Evolutionary conservation across 2,329 filamentous ascomycete species (phyloP).

Genomic region (Beauveria brongniartii): DNA sequence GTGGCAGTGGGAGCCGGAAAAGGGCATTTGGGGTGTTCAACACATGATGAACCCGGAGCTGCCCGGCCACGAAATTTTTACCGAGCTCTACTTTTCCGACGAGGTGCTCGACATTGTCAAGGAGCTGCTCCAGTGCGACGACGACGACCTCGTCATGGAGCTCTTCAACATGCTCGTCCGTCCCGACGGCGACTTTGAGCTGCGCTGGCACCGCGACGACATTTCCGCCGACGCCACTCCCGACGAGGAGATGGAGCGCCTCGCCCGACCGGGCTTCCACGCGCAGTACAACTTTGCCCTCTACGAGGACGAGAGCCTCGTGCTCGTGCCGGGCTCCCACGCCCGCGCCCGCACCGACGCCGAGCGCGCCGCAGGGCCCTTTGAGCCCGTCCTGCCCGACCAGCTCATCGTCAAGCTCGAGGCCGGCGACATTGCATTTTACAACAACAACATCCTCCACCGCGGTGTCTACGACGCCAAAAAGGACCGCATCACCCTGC

Average conservation of each 20-base stretch:
- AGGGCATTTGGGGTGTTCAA: conserved; percentile 85
- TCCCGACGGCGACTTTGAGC: conserved; percentile 61
- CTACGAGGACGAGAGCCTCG: conserved; percentile 62
- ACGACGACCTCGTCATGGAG: conserved; percentile 72
- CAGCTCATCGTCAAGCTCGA: conserved; percentile 59
- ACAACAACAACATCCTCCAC: conserved; percentile 84
- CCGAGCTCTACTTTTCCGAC: conserved; percentile 62
- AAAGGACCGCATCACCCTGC: conserved; percentile 60
- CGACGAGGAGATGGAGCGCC: conserved; percentile 57
- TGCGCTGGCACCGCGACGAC: conserved; percentile 83
- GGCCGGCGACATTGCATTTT: conserved; percentile 76
- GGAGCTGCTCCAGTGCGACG: conserved; percentile 48
- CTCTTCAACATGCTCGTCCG: conserved; percentile 79
- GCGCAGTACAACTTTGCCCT: conserved; percentile 85
- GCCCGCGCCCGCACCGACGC: conserved; percentile 57
- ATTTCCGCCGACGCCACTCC: conserved; percentile 57
- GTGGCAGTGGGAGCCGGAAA: conserved; percentile 53
- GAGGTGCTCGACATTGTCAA: conserved; percentile 55
- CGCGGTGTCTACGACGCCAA: conserved; percentile 54
- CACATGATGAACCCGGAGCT: conserved; percentile 71
- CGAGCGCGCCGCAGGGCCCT: conserved; percentile 62
- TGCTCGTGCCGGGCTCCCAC: conserved; percentile 75
- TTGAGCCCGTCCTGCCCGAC: conserved; percentile 50
- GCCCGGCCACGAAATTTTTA: conserved; percentile 53
- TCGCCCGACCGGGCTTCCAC: conserved; percentile 57